Percentiles rank a stretch among this genome's conserved stretches.
These are phyloP conservation scores for Syzygium aromaticum DNA, from an alignment of 345 rosid species.

Conservation along the genomic window DNA sequence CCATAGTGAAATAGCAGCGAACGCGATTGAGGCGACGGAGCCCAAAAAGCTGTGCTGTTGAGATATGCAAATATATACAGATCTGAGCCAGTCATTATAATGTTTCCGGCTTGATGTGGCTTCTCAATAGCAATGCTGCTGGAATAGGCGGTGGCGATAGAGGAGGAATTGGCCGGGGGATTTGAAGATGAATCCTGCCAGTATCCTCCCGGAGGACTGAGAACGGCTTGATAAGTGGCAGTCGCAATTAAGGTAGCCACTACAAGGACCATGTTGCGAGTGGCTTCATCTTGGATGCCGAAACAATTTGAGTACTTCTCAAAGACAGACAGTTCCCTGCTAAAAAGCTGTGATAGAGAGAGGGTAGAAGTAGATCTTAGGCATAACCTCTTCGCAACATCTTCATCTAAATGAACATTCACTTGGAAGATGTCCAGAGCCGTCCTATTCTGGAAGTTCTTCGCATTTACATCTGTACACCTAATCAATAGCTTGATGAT, in stretches of 20 bases:
- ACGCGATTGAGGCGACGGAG: too few species aligned
- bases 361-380: too few species aligned
- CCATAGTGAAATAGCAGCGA: too few species aligned
- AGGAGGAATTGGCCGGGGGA: neutral
- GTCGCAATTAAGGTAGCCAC: neutral
- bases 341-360: neutral
- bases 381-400: neutral
- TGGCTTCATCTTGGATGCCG: neutral
- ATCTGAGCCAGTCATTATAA: too few species aligned
- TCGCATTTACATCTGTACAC: accelerated
- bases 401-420: accelerated
- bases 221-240: neutral
- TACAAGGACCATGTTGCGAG: neutral
- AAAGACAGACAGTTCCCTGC: accelerated
- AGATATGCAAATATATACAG: too few species aligned
- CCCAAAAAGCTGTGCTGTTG: too few species aligned
- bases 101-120: neutral
- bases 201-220: neutral
- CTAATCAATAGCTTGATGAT: too few species aligned
- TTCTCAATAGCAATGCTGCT: accelerated
- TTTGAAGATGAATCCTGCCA: neutral
- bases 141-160: accelerated
- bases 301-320: neutral
- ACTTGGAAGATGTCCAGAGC: neutral
- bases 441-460: neutral